These are phyloP conservation scores for Podochytrium sp. DNA, from an alignment of 192 early-diverging fungal genomes.

Conservation along the genomic window DNA sequence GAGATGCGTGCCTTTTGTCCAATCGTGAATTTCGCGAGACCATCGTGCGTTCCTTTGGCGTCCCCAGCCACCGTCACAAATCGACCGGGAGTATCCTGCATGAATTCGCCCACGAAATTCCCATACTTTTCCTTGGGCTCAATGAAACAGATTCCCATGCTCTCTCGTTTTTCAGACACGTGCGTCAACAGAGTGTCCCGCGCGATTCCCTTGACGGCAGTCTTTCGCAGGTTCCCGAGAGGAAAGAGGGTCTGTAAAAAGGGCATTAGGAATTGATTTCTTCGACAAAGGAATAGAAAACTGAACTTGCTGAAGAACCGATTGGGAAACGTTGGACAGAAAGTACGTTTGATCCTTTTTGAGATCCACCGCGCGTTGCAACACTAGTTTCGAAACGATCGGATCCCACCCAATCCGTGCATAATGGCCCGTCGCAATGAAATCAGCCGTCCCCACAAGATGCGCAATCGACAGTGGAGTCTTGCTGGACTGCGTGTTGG, in stretches of 20 bases:
- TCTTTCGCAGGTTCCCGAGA: slow-evolving; percentile 74
- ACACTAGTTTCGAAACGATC: neutral
- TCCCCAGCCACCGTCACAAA: slow-evolving; percentile 48
- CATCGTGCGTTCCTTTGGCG: slow-evolving; percentile 58
- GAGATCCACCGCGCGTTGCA: slow-evolving; percentile 56
- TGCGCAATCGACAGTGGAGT: neutral
- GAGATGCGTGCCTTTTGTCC: slow-evolving; percentile 76
- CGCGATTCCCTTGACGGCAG: slow-evolving; percentile 75
- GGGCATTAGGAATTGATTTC: slow-evolving; percentile 8
- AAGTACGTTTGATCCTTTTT: slow-evolving; percentile 96
- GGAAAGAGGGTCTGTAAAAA: slow-evolving; percentile 90
- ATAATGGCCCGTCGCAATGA: slow-evolving; percentile 71
- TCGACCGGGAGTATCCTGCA: slow-evolving; percentile 46
- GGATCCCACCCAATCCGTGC: slow-evolving; percentile 44
- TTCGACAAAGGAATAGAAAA: neutral
- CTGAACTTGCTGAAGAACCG: slow-evolving; percentile 44
- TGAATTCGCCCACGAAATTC: slow-evolving; percentile 72
- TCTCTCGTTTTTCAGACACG: slow-evolving; percentile 75
- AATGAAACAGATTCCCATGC: slow-evolving; percentile 97
- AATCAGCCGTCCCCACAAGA: slow-evolving; percentile 39
- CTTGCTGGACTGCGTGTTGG: too few relatives aligned
- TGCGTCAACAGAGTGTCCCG: slow-evolving; percentile 54
- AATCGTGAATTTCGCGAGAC: slow-evolving; percentile 76
- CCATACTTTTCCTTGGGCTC: slow-evolving; percentile 78
- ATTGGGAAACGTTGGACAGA: slow-evolving; percentile 65